Conservation (phyloP, 495 filamentous ascomycete species). For the Aspergillus leporis region DNA sequence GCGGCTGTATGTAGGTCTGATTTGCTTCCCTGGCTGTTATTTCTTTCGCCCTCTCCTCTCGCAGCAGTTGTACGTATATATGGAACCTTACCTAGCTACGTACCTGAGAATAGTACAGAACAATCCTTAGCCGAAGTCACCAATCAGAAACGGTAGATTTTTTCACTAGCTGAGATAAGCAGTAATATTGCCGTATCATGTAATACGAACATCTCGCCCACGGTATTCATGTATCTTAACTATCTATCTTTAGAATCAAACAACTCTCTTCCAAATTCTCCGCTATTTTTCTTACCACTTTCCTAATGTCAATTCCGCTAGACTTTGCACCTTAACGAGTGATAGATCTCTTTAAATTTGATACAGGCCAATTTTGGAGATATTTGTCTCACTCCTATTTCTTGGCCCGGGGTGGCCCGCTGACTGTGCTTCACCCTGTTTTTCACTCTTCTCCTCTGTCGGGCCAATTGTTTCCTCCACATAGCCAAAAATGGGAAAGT, state of each 20-base stretch:
- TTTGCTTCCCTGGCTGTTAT: too few relatives aligned
- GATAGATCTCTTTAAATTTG: neutral
- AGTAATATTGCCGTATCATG: neutral
- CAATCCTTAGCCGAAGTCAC: too few relatives aligned
- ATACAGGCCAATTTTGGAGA: neutral
- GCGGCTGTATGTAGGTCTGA: neutral
- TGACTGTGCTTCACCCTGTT: neutral
- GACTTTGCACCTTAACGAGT: neutral
- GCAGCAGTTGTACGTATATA: too few relatives aligned
- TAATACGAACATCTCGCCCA: too few relatives aligned
- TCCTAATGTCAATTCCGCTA: neutral
- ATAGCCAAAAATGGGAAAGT: constrained; percentile 22
- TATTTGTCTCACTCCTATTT: neutral
- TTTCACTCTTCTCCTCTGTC: neutral
- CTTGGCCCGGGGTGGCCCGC: neutral
- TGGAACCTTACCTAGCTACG: too few relatives aligned
- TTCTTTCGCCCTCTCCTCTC: too few relatives aligned
- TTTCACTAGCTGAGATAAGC: constrained; percentile 5
- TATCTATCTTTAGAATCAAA: constrained; percentile 3
- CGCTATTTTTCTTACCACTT: neutral
- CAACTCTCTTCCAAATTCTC: neutral
- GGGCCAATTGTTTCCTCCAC: neutral
- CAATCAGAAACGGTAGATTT: neutral
- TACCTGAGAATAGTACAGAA: too few relatives aligned
- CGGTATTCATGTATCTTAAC: too few relatives aligned